Base-by-base conservation (phyloP, 1,284 basidiomycete genomes). In the Sutorius eximius region DNA sequence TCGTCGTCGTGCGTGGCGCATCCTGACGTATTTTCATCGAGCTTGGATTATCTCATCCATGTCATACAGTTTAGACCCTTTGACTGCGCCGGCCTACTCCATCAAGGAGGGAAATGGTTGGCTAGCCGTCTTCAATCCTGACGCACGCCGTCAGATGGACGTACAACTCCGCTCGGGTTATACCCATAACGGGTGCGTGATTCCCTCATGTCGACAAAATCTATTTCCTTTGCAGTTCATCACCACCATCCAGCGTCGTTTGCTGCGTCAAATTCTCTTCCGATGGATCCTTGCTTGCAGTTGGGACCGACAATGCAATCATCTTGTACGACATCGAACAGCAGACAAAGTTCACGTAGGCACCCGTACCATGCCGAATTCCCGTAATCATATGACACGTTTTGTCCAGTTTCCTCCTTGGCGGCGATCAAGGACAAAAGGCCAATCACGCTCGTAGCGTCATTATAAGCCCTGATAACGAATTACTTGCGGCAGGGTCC, bases 71-170 rank as follows among this genome's bases (percentile, higher is more conserved):
- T 50, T 72, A 5, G 72, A 75, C 54, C 71, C 71, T 8, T 45
- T 51, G 27, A 70, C 64, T 8, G 62, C 67, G 13, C 69, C 67
- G 12, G 49, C 63, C 11, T 72, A 72, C 45, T 74, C 67, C 30
- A 45, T 74, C 60, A 74, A 74, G 51, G 71, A 75, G 52, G 71
- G 72, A 22, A 48, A 59, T 11, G 71, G 73, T 3, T 72, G 73
- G 71, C 54, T 73, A 1, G 71, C 68, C 38, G 68, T 74, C 33
- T 72, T 72, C 57, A 72, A 75, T 57, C 61, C 72, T 43, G 59
- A 63, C 33, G 70, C 62, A 16, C 68, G 52, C 7, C 69, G 71
- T 54, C 73, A 72, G 57, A 71, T 75, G 73, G 70, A 74, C 50
- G 64, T 73, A 42, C 70, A 70, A 49, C 61, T 68, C 48, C 51